These are phyloP conservation scores for Pontederia paniculata DNA, from an alignment of 176 grass and related monocot species.

Conservation along the genomic window DNA sequence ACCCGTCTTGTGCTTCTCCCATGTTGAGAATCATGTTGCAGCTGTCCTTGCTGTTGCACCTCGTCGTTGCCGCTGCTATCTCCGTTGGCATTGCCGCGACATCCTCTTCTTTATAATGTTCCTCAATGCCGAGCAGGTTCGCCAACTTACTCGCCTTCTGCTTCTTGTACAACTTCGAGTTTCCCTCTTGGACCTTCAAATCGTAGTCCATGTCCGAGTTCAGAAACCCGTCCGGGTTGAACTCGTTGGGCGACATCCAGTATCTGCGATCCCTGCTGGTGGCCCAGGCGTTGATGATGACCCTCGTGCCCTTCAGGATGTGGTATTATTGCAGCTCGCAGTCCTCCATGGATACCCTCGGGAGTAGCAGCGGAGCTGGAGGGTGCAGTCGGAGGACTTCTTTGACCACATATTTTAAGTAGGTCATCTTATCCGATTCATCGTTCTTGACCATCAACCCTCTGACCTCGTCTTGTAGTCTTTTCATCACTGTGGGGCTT, in stretches of 20 bases:
- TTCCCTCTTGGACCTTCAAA: too few species aligned
- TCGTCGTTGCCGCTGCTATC: too few species aligned
- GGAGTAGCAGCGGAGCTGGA: slow-evolving; percentile 47
- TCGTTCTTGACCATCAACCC: slow-evolving; percentile 22
- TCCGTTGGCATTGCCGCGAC: too few species aligned
- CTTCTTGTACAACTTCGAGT: too few species aligned
- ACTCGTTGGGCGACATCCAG: slow-evolving; percentile 53
- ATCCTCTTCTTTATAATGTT: too few species aligned
- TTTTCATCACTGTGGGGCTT: slow-evolving; percentile 34
- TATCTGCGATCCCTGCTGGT: slow-evolving; percentile 39
- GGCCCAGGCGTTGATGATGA: slow-evolving; percentile 58
- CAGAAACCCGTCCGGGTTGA: slow-evolving; percentile 53
- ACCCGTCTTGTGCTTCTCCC: too few species aligned
- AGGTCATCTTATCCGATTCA: slow-evolving; percentile 28
- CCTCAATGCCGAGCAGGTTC: too few species aligned
- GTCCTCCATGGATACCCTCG: slow-evolving; percentile 24
- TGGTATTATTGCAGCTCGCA: slow-evolving; percentile 31
- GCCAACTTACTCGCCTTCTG: too few species aligned
- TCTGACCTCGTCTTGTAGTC: slow-evolving; percentile 33
- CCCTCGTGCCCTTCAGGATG: slow-evolving; percentile 26
- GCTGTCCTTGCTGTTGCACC: too few species aligned
- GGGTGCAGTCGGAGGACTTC: slow-evolving; percentile 52
- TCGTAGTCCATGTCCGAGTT: slow-evolving; percentile 22
- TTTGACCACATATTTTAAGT: slow-evolving; percentile 44
- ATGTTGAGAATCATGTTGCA: too few species aligned